Evolutionary conservation across 495 filamentous ascomycete genomes (phyloP).

Genomic region (Hyaloscypha finlandica): DNA sequence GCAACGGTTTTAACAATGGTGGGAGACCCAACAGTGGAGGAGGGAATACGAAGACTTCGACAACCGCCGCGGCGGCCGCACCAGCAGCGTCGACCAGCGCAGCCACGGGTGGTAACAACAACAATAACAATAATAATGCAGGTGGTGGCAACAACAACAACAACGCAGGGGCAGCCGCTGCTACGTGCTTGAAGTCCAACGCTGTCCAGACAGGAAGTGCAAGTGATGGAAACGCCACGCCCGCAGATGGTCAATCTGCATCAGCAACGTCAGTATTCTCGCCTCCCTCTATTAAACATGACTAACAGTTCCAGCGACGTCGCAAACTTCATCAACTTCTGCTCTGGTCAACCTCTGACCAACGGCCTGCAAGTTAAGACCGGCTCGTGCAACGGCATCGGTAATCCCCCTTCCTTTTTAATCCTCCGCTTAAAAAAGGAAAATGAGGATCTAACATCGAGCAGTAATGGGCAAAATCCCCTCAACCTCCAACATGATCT

Average conservation of each 20-base stretch:
- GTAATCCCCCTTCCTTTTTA: slow-evolving; percentile 51
- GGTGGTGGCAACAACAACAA: background rate
- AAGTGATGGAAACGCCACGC: slow-evolving; percentile 19
- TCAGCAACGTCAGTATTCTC: slow-evolving; percentile 50
- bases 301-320: slow-evolving; percentile 37
- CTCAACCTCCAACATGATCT: slow-evolving; percentile 61
- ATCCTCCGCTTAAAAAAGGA: background rate
- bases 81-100: background rate
- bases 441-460: background rate
- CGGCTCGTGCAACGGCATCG: slow-evolving; percentile 71
- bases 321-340: slow-evolving; percentile 72
- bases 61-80: background rate
- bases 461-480: slow-evolving; percentile 69
- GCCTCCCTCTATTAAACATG: background rate
- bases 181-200: slow-evolving; percentile 15
- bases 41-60: background rate
- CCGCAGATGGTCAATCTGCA: slow-evolving; percentile 51
- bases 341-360: slow-evolving; percentile 63
- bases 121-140: slow-evolving; percentile 1
- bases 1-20: background rate
- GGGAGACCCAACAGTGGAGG: background rate
- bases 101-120: background rate
- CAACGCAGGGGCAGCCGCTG: background rate
- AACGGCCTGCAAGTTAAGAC: slow-evolving; percentile 62
- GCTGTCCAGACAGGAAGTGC: slow-evolving; percentile 23